Evolutionary conservation across 352 stramenopile species (phyloP), one percentile per base, ranked within the genome.

Genomic region (Phytophthora vignae): DNA sequence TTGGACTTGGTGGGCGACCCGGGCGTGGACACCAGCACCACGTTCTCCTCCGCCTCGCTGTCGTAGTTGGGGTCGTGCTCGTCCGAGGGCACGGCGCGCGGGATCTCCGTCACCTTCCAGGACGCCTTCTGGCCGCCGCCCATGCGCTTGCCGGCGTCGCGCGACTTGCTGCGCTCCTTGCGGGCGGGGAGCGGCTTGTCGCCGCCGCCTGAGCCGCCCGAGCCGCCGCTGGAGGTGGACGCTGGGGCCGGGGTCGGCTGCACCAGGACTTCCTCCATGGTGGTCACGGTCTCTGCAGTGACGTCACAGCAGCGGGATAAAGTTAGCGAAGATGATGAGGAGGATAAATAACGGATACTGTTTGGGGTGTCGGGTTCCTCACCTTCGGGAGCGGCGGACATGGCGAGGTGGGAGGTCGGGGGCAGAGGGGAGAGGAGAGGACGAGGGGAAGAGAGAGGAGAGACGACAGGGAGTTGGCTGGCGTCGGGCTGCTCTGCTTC

Each of bases 1-100:
- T 14, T 42, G 11, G 36, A 42, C 36, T 85, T 86, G 54, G 69
- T 84, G 58, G 85, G 81, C 21, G 81, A 86, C 12, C 68, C 67
- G 3, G 50, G 54, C 25, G 79, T 87, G 19, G 87, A 92, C 17
- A 96, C 83, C 5, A 96, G 78, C 54, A 99, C 81, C 31, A 98
- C 88, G 62, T 97, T 95, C 22, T 94, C 84, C 63, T 98, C 93
- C 27, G 76, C 90, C 69, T 98, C 92, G 64, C 94, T 97, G 72
- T 99, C 93, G 66, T 93, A 99, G 54, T 98, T 94, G 9, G 96
- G 96, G 85, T 99, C 96, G 33, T 98, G 77, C 62, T 92, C 81
- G 73, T 99, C 94, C 1, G 87, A 69, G 19, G 76, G 69, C 21
- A 93, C 86, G n/a, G 83, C 69, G 40, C 62, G 73, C 33, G 91